These are phyloP conservation scores for Mycena epipterygia DNA, from an alignment of 768 basidiomycete genomes.

Conservation along the genomic window DNA sequence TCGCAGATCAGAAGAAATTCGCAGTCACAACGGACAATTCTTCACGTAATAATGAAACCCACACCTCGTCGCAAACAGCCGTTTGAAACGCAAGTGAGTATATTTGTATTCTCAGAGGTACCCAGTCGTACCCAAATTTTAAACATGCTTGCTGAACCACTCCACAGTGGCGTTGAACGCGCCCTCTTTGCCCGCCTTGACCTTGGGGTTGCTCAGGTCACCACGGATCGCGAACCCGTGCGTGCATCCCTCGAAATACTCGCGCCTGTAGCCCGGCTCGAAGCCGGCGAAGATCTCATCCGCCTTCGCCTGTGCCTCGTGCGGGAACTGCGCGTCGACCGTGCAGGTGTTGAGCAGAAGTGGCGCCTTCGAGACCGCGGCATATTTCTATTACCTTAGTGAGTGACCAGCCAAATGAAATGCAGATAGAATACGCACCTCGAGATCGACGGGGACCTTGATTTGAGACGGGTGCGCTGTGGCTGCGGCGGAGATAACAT, in stretches of 20 bases:
- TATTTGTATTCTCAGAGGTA: no score
- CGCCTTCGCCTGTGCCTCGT: not conserved
- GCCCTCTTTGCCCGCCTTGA: not conserved
- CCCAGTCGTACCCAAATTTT: no score
- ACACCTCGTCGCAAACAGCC: no score
- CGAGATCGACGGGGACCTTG: slow-evolving; percentile 46
- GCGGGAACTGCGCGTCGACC: not conserved
- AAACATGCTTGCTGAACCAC: not conserved
- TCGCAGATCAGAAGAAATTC: no score
- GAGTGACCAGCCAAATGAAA: no score
- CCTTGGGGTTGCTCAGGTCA: not conserved
- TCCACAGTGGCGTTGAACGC: not conserved
- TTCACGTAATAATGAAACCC: no score
- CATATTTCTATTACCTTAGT: not conserved
- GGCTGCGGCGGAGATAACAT: slow-evolving; percentile 38
- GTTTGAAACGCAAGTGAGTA: no score
- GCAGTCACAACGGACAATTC: no score
- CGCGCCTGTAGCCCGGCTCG: not conserved
- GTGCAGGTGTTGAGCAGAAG: not conserved
- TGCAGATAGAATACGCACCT: slow-evolving; percentile 21
- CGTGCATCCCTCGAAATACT: slow-evolving; percentile 1
- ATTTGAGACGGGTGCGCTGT: slow-evolving; percentile 49
- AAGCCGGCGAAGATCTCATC: not conserved
- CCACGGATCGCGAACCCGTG: not conserved
- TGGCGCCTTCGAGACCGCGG: not conserved